Conservation (phyloP, 768 basidiomycete genomes). For the Leucocoprinus sp. region DNA sequence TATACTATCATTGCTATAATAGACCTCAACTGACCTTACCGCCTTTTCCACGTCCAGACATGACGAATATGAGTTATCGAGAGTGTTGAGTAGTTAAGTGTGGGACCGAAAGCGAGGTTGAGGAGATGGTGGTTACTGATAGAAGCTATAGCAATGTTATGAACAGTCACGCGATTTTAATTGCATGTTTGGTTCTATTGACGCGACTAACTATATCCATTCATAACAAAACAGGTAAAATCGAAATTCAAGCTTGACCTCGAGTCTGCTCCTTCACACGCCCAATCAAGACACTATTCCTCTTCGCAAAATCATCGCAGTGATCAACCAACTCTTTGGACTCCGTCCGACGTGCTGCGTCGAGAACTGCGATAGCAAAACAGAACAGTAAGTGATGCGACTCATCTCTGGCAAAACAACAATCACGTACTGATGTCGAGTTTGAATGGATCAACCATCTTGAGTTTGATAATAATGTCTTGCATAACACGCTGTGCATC, state of each 20-base stretch:
- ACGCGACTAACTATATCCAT: constrained; percentile 9
- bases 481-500: constrained; percentile 2
- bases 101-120: constrained; percentile 10
- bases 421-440: neutral
- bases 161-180: constrained; percentile 25
- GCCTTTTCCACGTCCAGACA: constrained; percentile 78
- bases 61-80: constrained; percentile 21
- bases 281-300: neutral
- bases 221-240: neutral
- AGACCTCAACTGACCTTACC: constrained; percentile 43
- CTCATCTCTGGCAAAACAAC: neutral
- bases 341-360: neutral
- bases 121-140: constrained; percentile 23
- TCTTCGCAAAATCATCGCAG: neutral
- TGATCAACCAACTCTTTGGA: neutral
- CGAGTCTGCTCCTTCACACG: neutral
- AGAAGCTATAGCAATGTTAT: too few species aligned
- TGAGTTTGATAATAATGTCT: constrained; percentile 1
- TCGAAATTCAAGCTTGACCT: neutral
- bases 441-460: constrained; percentile 7
- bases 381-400: neutral
- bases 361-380: neutral
- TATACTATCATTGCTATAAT: neutral
- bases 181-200: constrained; percentile 31
- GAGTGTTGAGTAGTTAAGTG: constrained; percentile 12